phyloP scores from a whole-genome alignment of 1,284 basidiomycete genomes.

The Anthracocystis setariae region DNA sequence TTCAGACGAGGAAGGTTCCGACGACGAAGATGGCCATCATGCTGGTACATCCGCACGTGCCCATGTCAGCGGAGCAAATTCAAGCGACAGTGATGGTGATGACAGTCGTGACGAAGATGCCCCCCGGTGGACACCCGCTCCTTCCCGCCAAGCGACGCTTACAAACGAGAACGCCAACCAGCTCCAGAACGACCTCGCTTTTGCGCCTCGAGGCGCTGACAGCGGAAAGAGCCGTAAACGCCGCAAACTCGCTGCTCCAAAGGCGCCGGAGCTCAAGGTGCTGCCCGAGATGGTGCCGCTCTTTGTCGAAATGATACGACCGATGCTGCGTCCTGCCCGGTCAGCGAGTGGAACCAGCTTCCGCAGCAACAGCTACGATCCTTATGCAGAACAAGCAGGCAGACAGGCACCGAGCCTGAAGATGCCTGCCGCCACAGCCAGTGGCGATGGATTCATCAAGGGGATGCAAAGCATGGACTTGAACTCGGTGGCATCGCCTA shows the following conservation, averaged over 20 bases:
- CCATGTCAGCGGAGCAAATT: not conserved
- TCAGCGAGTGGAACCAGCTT: slow-evolving; percentile 46
- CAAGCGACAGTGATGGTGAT: slow-evolving; percentile 39
- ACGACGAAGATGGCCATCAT: slow-evolving; percentile 66
- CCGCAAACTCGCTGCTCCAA: slow-evolving; percentile 71
- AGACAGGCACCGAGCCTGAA: slow-evolving; percentile 5
- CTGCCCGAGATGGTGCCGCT: slow-evolving; percentile 67
- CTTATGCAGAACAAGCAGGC: slow-evolving; percentile 13
- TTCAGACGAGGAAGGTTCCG: slow-evolving; percentile 65
- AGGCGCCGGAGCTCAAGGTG: slow-evolving; percentile 80
- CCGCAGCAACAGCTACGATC: slow-evolving; percentile 34
- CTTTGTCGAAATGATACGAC: slow-evolving; percentile 61
- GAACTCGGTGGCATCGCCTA: slow-evolving; percentile 18
- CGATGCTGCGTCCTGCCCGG: slow-evolving; percentile 44
- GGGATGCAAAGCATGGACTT: slow-evolving; percentile 26
- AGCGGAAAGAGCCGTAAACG: slow-evolving; percentile 63
- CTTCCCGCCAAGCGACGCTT: slow-evolving; percentile 35
- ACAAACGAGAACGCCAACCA: slow-evolving; percentile 24
- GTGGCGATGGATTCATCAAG: slow-evolving; percentile 4
- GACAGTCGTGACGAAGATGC: slow-evolving; percentile 23
- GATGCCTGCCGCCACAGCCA: not conserved
- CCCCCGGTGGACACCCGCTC: slow-evolving; percentile 38
- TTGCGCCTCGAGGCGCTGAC: slow-evolving; percentile 22
- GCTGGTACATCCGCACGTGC: slow-evolving; percentile 15
- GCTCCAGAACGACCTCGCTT: slow-evolving; percentile 51